Conservation (phyloP, 495 filamentous ascomycete species). For the Podospora australis region DNA sequence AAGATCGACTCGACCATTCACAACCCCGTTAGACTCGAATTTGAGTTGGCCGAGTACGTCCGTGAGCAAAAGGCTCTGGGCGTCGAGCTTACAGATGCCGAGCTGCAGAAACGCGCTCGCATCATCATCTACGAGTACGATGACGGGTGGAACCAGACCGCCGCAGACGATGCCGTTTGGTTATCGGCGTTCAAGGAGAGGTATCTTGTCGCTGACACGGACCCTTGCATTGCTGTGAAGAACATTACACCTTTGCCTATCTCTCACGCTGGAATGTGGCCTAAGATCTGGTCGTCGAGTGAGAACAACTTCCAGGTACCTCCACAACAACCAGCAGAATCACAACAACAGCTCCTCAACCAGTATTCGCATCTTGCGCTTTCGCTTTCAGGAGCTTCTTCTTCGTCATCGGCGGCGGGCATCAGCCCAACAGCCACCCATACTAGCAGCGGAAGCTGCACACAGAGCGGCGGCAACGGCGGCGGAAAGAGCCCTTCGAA, state of each 20-base stretch:
- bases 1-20: conserved; percentile 48
- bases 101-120: conserved; percentile 58
- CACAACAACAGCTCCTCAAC: too few species aligned
- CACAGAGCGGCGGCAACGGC: too few species aligned
- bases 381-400: not conserved
- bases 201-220: conserved; percentile 25
- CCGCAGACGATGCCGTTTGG: conserved; percentile 59
- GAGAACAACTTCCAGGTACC: too few species aligned
- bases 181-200: conserved; percentile 41
- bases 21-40: conserved; percentile 51
- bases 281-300: too few species aligned
- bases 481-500: not conserved
- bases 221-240: conserved; percentile 10
- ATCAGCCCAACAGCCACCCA: not conserved
- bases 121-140: conserved; percentile 58
- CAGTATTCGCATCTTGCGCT: not conserved
- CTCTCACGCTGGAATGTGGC: not conserved
- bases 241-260: conserved; percentile 13
- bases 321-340: too few species aligned
- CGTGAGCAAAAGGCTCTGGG: conserved; percentile 43
- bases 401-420: not conserved
- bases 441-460: conserved; percentile 19
- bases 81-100: conserved; percentile 50
- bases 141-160: conserved; percentile 68
- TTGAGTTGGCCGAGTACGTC: conserved; percentile 53